Conservation (phyloP, 2,329 filamentous ascomycete species). For the Cladophialophora immunda region DNA sequence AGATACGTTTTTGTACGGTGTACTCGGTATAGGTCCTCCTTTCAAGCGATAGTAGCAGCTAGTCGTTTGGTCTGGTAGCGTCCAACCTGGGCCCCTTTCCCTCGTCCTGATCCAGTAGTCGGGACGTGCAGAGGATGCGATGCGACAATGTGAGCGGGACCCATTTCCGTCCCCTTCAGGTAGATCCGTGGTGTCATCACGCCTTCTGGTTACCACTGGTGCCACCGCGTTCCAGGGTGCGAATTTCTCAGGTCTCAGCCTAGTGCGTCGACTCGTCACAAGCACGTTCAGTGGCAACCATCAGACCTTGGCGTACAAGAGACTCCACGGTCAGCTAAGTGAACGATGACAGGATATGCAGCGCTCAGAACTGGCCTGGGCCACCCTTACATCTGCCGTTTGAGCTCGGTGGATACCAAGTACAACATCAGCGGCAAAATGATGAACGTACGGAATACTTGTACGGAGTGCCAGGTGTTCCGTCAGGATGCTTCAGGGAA, state of each 20-base stretch:
- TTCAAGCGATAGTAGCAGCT: not conserved
- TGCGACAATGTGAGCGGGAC: not conserved
- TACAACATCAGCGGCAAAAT: not conserved
- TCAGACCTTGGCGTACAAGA: not conserved
- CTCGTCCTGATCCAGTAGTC: slow-evolving; percentile 1
- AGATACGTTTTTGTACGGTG: not conserved
- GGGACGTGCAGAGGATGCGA: not conserved
- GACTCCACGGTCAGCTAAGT: not conserved
- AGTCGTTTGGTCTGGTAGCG: not conserved
- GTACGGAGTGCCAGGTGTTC: not conserved
- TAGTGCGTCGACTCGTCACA: slow-evolving; percentile 5
- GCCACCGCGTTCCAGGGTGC: not conserved
- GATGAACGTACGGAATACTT: not conserved
- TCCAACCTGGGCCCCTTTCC: not conserved
- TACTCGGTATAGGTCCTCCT: not conserved
- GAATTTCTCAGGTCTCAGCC: not conserved
- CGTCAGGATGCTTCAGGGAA: not conserved
- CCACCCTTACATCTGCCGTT: not conserved
- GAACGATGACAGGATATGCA: not conserved
- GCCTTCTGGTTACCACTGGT: not conserved
- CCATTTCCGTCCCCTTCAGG: not conserved
- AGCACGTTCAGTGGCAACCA: not conserved
- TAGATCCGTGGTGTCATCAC: slow-evolving; percentile 2
- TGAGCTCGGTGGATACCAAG: not conserved
- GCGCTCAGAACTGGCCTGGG: not conserved